Evolutionary conservation across 345 rosid genomes (phyloP).

Genomic region (rapeseed (Brassica napus)): Da-Ae NC_063438.1:23541501-23542000

Average conservation of each 20-base stretch:
- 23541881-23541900: neutral
- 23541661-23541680: slow-evolving; percentile 1
- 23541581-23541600: slow-evolving; percentile 57
- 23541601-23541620: slow-evolving; percentile 92
- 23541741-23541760: slow-evolving; percentile 52
- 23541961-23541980: slow-evolving; percentile 79
- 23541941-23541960: slow-evolving; percentile 17
- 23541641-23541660: slow-evolving; percentile 79
- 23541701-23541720: neutral
- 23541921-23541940: neutral
- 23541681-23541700: neutral
- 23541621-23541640: slow-evolving; percentile 69
- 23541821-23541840: slow-evolving; percentile 81
- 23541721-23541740: slow-evolving; percentile 17
- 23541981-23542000: slow-evolving; percentile 76
- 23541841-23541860: slow-evolving; percentile 67
- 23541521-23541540: slow-evolving; percentile 25
- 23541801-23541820: slow-evolving; percentile 64
- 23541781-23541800: slow-evolving; percentile 95
- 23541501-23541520: neutral
- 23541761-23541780: slow-evolving; percentile 80
- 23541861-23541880: slow-evolving; percentile 17
- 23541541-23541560: slow-evolving; percentile 4
- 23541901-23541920: slow-evolving; percentile 14
- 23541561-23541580: slow-evolving; percentile 8